A percentile compares a stretch with the other conserved stretches of the same genome.
Conservation (phyloP, 164 flowering plant genomes). For the Warburgia ugandensis region DNA sequence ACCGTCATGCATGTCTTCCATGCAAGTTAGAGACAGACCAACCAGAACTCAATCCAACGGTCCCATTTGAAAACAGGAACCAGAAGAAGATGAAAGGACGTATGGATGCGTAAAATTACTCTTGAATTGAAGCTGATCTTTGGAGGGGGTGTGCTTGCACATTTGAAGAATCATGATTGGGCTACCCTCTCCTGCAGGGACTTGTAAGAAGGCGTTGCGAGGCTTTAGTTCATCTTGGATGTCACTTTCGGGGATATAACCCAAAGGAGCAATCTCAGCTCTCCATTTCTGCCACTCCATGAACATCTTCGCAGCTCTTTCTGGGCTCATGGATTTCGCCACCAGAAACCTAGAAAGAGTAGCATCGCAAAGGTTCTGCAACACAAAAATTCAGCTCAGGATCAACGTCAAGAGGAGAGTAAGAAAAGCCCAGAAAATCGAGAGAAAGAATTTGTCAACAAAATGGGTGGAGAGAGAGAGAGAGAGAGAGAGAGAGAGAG, state of each 20-base stretch:
- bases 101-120: conserved; percentile 29
- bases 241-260: conserved; percentile 56
- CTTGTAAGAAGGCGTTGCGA: conserved; percentile 51
- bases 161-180: conserved; percentile 47
- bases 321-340: conserved; percentile 80
- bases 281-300: conserved; percentile 84
- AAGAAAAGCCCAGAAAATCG: not conserved
- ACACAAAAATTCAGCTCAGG: not conserved
- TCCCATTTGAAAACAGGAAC: not conserved
- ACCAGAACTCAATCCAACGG: not conserved
- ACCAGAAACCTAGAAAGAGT: conserved; percentile 66
- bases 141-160: conserved; percentile 51
- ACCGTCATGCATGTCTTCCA: too few relatives aligned
- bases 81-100: not conserved
- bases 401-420: not conserved
- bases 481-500: too few relatives aligned
- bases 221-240: conserved; percentile 44
- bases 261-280: conserved; percentile 44
- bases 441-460: not conserved
- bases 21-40: too few relatives aligned
- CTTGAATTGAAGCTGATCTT: conserved; percentile 68
- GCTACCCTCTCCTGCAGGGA: conserved; percentile 33
- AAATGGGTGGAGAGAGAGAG: too few relatives aligned
- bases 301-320: conserved; percentile 81
- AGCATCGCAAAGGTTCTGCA: conserved; percentile 46